Base-by-base conservation (phyloP, 352 stramenopile genomes). In the Phytophthora cajani region DNA sequence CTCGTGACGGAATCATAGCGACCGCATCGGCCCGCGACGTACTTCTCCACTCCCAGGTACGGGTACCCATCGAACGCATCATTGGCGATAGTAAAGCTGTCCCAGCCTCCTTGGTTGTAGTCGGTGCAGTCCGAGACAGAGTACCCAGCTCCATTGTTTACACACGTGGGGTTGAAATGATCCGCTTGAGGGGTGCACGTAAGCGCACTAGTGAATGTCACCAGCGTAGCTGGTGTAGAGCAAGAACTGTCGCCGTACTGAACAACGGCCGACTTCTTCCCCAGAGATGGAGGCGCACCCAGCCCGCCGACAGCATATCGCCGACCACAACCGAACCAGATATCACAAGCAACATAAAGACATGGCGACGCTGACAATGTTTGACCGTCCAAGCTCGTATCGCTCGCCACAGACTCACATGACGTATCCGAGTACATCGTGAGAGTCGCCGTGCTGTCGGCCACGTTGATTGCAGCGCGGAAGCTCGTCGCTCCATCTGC, bases 91-190 rank as follows among this genome's bases (percentile, higher is more conserved):
- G 52, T 40, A 21, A 71, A 8, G 19, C 52, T 38, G 38, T 71
- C 64, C 14, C 54, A 36, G 1, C 53, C 62, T 2, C 32, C 21
- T 25, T 11, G 1, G 19, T 50, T 33, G 36, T 67, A 67, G 4
- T 67, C 12, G 2, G 21, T 58, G n/a, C 64, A 71, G 19, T 67
- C 64, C 9, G 57, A 71, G 3, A 66, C 50, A 9, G 30, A 33
- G 49, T 65, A 71, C 23, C 23, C 23, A 25, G 23, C 23, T 25
- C 23, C 23, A 25, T 25, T 8, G 3, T 16, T 55, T 7, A 38
- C 25, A 38, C 55, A 71, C 17, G 42, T 16, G 12, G 64, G 56
- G 14, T 57, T 8, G 23, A 44, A 66, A 47, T 65, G 56, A 10
- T 65, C 11, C 0, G 1, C 2, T 8, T 71, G 56, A 0, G 64